Conservation (phyloP, 2,329 filamentous ascomycete species). For the Bisporella sp. region DNA sequence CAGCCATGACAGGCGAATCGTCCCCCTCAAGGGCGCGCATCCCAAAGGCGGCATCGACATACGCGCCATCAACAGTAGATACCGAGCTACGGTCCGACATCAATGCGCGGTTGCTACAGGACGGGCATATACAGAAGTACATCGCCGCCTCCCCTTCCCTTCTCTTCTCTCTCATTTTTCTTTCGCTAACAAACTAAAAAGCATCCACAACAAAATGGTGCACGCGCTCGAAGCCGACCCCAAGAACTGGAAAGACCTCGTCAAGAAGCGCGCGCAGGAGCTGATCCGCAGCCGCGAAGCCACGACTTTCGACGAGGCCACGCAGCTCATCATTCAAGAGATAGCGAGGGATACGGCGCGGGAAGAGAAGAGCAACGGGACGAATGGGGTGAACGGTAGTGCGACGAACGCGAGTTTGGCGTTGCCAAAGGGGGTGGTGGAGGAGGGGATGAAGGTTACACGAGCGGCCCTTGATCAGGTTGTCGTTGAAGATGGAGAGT, state of each 20-base stretch:
- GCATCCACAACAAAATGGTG: constrained; percentile 58
- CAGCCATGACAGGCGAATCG: constrained; percentile 5
- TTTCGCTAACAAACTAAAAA: constrained; percentile 22
- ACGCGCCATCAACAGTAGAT: constrained; percentile 54
- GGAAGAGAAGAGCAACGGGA: neutral
- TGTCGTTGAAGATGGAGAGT: constrained; percentile 19
- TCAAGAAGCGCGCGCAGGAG: constrained; percentile 52
- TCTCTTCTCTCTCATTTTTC: constrained; percentile 4
- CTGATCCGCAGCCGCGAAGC: constrained; percentile 55
- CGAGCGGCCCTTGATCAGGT: constrained; percentile 47
- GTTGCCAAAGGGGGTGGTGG: constrained; percentile 51
- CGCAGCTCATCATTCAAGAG: constrained; percentile 55
- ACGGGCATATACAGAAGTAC: constrained; percentile 54
- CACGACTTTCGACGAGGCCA: constrained; percentile 53
- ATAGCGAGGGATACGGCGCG: constrained; percentile 30
- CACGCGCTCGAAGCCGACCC: constrained; percentile 53
- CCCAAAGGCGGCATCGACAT: constrained; percentile 45
- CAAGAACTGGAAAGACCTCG: constrained; percentile 54
- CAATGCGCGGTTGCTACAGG: constrained; percentile 49
- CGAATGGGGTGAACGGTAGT: constrained; percentile 18
- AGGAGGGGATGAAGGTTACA: constrained; percentile 54
- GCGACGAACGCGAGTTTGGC: constrained; percentile 37
- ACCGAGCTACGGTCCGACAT: constrained; percentile 56
- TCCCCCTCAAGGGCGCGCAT: constrained; percentile 50
- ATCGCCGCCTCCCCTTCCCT: constrained; percentile 11